Evolutionary conservation across 1,284 basidiomycete species (phyloP), one percentile per base, ranked within the genome.

Genomic region (Gymnopus androsaceus): DNA sequence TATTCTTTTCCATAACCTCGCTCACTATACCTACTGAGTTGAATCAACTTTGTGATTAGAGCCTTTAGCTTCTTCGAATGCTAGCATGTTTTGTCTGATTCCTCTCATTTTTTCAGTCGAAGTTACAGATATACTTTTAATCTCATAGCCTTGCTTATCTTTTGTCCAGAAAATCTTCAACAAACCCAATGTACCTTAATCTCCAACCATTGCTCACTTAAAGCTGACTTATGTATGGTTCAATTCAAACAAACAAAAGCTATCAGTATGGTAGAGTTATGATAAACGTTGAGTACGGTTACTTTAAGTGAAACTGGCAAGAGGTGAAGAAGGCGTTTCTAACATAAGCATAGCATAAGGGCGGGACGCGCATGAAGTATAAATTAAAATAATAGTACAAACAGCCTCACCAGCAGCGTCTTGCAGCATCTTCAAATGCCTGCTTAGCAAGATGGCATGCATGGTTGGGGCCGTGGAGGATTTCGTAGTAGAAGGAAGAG

Each of bases 401-500:
- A 54, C 42, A 63, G 58, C 75, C 67, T 82, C 84, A 64, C 88
- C 86, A 51, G 86, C 87, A 54, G 73, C 82, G 42, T 79, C 71
- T 46, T 73, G 75, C 19, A 54, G 97, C 97, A 76, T 99, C 97
- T 68, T 99, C 96, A 73, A 99, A 99, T 19, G 96, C 96, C 80
- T 98, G 95, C 85, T 99, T 99, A 74, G 96, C 96, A 67, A 98
- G 92, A 75, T 98, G 95, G 83, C 96, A 99, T 59, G 96, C 96
- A 75, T 95, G 94, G 79, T 98, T 96, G 68, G 96, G 96, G 73
- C 90, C 93, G 88, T 99, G 99, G 76, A 99, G 89, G 76, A 99
- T 98, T 80, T 99, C 97, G 82, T 98, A 99, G 88, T 99, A 99
- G 85, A 99, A 99, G 59, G 99, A 96, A 60, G 95, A 98, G 87